Conservation (phyloP, 768 basidiomycete species). For the Collybiopsis confluens region DNA sequence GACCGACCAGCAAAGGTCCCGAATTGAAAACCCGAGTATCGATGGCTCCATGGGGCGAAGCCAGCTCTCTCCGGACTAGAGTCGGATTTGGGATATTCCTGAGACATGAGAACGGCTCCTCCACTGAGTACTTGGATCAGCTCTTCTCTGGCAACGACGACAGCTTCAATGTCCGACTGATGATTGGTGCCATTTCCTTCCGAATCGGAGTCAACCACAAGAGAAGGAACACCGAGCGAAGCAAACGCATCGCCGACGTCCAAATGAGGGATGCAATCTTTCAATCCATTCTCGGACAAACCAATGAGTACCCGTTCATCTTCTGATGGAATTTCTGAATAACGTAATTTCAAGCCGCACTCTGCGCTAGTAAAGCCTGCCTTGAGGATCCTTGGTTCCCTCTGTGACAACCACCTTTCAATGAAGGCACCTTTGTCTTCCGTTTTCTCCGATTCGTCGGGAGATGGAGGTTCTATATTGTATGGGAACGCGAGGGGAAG, state of each 20-base stretch:
- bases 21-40: conserved; percentile 92
- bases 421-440: conserved; percentile 60
- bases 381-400: conserved; percentile 49
- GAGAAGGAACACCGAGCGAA: conserved; percentile 56
- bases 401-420: conserved; percentile 69
- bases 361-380: conserved; percentile 6
- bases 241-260: conserved; percentile 83
- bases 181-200: conserved; percentile 22
- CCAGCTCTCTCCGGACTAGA: neutral
- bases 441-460: conserved; percentile 39
- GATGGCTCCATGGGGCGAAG: conserved; percentile 81
- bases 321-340: conserved; percentile 26
- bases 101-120: conserved; percentile 61
- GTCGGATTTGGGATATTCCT: conserved; percentile 4
- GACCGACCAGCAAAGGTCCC: conserved; percentile 73
- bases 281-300: conserved; percentile 60
- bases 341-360: conserved; percentile 20
- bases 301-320: conserved; percentile 51
- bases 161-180: conserved; percentile 28
- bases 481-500: conserved; percentile 83
- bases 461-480: conserved; percentile 55
- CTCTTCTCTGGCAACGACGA: conserved; percentile 53
- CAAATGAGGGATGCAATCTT: conserved; percentile 78
- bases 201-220: conserved; percentile 37
- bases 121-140: conserved; percentile 83